Base-by-base conservation (phyloP, 116 monocot species). In the Trichopus zeylanicus region DNA sequence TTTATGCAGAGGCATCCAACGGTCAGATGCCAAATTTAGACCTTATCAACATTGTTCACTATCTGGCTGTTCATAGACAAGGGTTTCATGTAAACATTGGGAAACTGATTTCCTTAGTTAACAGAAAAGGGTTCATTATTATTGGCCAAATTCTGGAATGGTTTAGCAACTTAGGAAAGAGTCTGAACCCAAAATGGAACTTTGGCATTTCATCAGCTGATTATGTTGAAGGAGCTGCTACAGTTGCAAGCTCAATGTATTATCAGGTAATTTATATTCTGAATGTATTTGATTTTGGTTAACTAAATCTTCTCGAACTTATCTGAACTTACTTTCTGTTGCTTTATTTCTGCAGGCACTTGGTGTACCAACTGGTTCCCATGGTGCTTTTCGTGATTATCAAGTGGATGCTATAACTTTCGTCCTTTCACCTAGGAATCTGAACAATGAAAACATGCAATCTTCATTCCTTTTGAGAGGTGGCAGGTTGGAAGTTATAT, bases 21-120 rank as follows among this genome's bases (percentile, higher is more conserved):
- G 93, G 93, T 7, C 93, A 93, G 67, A 93, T 93, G 93, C 93
- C 93, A 31, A 93, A 93, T 29, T 65, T 93, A 51, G 93, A 93
- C 57, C 89, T 93, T 55, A 69, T 93, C 59, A 93, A 93, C 66
- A 74, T 82, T 54, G 93, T 81, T 5, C 85, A 89, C 67, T 85
- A 75, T 67, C 65, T 93, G 65, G 93, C 89, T 47, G 83, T 80
- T 69, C 93, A 89, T 53, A 76, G 89, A 57, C 93, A 93, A 75
- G 82, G 79, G 56, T 75, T 89, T 30, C 77, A 46, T 52, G 89
- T 86, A 31, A 82, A 75, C 24, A 59, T 93, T 66, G 86, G 73
- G 24, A 75, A 49, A 37, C 22, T 85, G 48, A 52, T 46, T 56
- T 76, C 64, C 26, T 55, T 93, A 59, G 66, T 72, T 29, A 64